Percentiles rank a stretch among this genome's conserved stretches.
Conservation (phyloP, 768 basidiomycete species). For the Brasilioporus rufonigricans region DNA sequence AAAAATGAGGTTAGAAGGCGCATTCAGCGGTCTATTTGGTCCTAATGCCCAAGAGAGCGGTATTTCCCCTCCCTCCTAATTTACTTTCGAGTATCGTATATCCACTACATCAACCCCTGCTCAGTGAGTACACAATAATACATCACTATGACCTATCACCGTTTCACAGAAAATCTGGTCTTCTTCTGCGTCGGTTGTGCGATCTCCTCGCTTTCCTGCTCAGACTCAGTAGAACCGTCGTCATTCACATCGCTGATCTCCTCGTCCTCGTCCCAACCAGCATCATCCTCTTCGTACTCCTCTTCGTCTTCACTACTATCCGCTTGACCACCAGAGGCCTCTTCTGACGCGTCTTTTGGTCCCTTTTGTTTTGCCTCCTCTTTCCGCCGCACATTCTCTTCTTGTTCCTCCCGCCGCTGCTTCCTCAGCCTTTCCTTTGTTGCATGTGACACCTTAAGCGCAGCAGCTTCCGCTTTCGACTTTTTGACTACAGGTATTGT, state of each 20-base stretch:
- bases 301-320: constrained; percentile 44
- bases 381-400: constrained; percentile 85
- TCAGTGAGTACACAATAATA: constrained; percentile 15
- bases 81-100: constrained; percentile 8
- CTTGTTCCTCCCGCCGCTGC: constrained; percentile 85
- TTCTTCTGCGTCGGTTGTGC: constrained; percentile 55
- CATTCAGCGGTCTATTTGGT: constrained; percentile 43
- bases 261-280: constrained; percentile 58
- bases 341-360: constrained; percentile 24
- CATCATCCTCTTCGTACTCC: constrained; percentile 34
- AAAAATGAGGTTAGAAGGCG: constrained; percentile 68
- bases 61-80: constrained; percentile 16
- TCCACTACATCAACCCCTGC: constrained; percentile 1
- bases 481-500: constrained; percentile 70
- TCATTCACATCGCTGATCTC: constrained; percentile 59
- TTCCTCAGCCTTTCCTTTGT: constrained; percentile 74
- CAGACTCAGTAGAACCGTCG: constrained; percentile 39
- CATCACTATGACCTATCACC: constrained; percentile 28
- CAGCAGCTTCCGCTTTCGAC: constrained; percentile 68
- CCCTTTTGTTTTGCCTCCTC: constrained; percentile 43
- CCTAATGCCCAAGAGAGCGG: constrained; percentile 18
- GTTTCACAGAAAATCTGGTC: constrained; percentile 47
- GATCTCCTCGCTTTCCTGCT: constrained; percentile 47
- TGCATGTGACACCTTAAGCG: constrained; percentile 70
- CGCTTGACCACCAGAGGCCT: constrained; percentile 38